Conservation (phyloP, 2,329 filamentous ascomycete species). For the Hyphodiscus sp. region DNA sequence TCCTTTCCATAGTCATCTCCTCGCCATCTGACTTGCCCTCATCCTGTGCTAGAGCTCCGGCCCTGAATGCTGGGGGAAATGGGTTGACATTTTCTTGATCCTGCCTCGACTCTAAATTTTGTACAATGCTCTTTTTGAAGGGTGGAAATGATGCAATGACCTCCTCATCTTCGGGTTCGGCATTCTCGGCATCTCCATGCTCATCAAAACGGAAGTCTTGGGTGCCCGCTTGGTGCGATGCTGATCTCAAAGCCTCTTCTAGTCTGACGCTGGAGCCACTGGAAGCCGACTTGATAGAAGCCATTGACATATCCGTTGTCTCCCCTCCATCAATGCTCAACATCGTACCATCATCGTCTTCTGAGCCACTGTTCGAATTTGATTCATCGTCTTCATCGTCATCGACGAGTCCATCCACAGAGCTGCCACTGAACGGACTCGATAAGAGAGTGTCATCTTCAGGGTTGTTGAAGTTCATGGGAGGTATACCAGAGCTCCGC, state of each 20-base stretch:
- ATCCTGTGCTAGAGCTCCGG: slow-evolving; percentile 21
- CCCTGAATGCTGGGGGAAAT: slow-evolving; percentile 32
- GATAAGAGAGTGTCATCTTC: slow-evolving; percentile 67
- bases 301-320: slow-evolving; percentile 61
- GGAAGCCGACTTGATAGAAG: slow-evolving; percentile 51
- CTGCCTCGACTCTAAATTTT: slow-evolving; percentile 26
- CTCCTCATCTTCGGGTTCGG: slow-evolving; percentile 50
- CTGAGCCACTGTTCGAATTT: slow-evolving; percentile 39
- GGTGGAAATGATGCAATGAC: slow-evolving; percentile 68
- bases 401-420: slow-evolving; percentile 38
- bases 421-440: slow-evolving; percentile 65
- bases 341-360: slow-evolving; percentile 70
- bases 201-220: slow-evolving; percentile 56
- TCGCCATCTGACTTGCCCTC: slow-evolving; percentile 21
- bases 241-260: slow-evolving; percentile 71
- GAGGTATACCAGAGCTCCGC: slow-evolving; percentile 60
- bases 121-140: slow-evolving; percentile 56
- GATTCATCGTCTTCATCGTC: slow-evolving; percentile 46
- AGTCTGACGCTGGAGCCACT: slow-evolving; percentile 64
- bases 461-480: slow-evolving; percentile 57
- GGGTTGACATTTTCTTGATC: slow-evolving; percentile 46
- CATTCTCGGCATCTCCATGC: slow-evolving; percentile 44
- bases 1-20: slow-evolving; percentile 51
- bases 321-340: slow-evolving; percentile 70
- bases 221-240: slow-evolving; percentile 68